Evolutionary conservation across 768 basidiomycete genomes (phyloP), one percentile per base, ranked within the genome.

Genomic region (Auricularia heimuer): DNA sequence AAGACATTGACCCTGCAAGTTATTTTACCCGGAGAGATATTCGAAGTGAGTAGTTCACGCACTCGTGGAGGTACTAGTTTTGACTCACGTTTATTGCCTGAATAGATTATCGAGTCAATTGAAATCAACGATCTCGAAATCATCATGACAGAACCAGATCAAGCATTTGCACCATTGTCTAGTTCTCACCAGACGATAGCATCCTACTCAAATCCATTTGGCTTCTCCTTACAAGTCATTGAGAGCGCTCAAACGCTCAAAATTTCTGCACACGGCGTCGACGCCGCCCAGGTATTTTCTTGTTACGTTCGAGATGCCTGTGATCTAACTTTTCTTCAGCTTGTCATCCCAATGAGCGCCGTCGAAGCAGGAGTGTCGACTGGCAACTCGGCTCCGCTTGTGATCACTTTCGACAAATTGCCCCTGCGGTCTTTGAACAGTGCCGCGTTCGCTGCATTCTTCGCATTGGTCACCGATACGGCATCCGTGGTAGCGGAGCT

Each of bases 171-270:
- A 1, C 86, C 88, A 0, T 75, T 81, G n/a, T 76, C 86, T 0
- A 81, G 83, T 67, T 88, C 86, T 3, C 74, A 80, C 47, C 73
- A 77, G 62, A 85, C 84, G 0, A 63, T 84, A 3, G 85, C 84
- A 16, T 75, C 78, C 67, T 88, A 87, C 72, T 83, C 82, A 73
- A 90, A 89, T 73, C 88, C 89, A 1, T 90, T 90, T 71, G 88
- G 88, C 3, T 90, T 90, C 75, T 82, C 85, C 11, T 71, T 90
- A 63, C 86, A 89, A 69, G 85, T 88, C 29, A 72, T 84, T 11
- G 77, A 82, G 67, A 76, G 83, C 2, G 78, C 80, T 0, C 79
- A 88, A 69, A 79, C 80, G 29, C 81, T 90, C 67, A 77, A 77
- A 60, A 73, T 90, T 58, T 76, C 74, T 18, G 74, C 74, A 4